Evolutionary conservation across 2,329 filamentous ascomycete genomes (phyloP).

Genomic region (Fonsecaea nubica): DNA sequence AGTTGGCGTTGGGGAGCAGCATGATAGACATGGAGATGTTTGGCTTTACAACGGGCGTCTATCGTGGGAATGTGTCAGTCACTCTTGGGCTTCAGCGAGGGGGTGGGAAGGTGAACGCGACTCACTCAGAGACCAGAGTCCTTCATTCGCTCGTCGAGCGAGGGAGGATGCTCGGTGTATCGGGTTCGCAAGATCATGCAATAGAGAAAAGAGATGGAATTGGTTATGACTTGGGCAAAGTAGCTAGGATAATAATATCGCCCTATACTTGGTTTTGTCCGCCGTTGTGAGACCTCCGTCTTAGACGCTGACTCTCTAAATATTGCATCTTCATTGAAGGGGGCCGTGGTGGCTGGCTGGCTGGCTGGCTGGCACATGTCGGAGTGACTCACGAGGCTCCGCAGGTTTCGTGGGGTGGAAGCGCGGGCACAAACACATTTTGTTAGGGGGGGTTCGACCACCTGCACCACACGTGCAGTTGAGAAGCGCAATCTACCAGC

Average conservation of each 20-base stretch:
- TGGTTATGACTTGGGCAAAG: not conserved
- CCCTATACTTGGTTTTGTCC: not conserved
- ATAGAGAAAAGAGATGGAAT: conserved; percentile 7
- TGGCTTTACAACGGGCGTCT: not conserved
- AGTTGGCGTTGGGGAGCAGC: not conserved
- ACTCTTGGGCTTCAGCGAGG: not conserved
- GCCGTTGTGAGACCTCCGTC: not conserved
- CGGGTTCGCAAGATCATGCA: not conserved
- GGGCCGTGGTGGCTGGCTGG: not conserved
- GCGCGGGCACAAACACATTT: conserved; percentile 16
- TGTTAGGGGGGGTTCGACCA: not conserved
- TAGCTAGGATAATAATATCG: not conserved
- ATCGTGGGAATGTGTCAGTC: not conserved
- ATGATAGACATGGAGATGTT: not conserved
- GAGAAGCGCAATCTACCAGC: not conserved
- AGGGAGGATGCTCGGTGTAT: not conserved
- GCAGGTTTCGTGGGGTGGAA: conserved; percentile 13
- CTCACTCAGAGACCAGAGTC: not conserved
- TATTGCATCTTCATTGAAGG: not conserved
- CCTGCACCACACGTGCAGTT: conserved; percentile 20
- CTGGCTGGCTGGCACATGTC: not conserved
- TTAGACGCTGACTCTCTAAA: not conserved
- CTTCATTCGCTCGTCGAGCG: not conserved
- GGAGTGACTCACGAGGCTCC: conserved; percentile 30
- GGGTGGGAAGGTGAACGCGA: not conserved